phyloP scores from a whole-genome alignment of 192 early-diverging fungal genomes.

The Umbelopsis vinacea region DNA sequence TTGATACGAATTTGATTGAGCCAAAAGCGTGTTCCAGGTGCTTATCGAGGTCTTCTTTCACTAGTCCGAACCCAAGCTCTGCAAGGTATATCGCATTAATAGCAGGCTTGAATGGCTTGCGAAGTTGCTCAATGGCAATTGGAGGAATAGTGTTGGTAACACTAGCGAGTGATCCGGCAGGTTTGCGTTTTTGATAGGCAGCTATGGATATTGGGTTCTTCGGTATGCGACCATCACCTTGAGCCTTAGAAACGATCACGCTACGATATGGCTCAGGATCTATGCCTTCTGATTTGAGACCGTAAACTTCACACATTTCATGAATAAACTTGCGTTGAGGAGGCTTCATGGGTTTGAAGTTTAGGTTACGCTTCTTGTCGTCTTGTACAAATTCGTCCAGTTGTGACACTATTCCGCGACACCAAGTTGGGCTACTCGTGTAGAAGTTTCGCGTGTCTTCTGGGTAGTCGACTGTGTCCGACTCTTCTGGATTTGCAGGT shows the following conservation, averaged over 20 bases:
- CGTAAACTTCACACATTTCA: slow-evolving; percentile 74
- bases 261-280: slow-evolving; percentile 80
- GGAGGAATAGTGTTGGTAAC: not conserved
- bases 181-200: slow-evolving; percentile 26
- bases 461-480: slow-evolving; percentile 43
- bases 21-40: slow-evolving; percentile 55
- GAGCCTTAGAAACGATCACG: slow-evolving; percentile 62
- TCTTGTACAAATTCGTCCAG: slow-evolving; percentile 73
- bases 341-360: slow-evolving; percentile 73
- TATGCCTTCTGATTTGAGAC: slow-evolving; percentile 71
- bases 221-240: slow-evolving; percentile 36
- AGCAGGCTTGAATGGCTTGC: slow-evolving; percentile 51
- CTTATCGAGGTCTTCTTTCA: slow-evolving; percentile 48
- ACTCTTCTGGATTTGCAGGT: slow-evolving; percentile 20
- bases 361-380: slow-evolving; percentile 48
- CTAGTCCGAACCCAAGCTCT: slow-evolving; percentile 57
- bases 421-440: slow-evolving; percentile 62
- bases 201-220: slow-evolving; percentile 49
- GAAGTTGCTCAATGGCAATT: slow-evolving; percentile 35
- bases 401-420: slow-evolving; percentile 67
- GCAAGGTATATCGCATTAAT: slow-evolving; percentile 62
- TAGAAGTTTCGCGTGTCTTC: slow-evolving; percentile 71
- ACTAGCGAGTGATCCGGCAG: not conserved
- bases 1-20: slow-evolving; percentile 37
- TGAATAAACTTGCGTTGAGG: slow-evolving; percentile 72